A percentile compares a stretch with the other conserved stretches of the same genome.
Evolutionary conservation across 345 rosid genomes (phyloP).

Genomic region (Streptanthus diversifolius): DNA sequence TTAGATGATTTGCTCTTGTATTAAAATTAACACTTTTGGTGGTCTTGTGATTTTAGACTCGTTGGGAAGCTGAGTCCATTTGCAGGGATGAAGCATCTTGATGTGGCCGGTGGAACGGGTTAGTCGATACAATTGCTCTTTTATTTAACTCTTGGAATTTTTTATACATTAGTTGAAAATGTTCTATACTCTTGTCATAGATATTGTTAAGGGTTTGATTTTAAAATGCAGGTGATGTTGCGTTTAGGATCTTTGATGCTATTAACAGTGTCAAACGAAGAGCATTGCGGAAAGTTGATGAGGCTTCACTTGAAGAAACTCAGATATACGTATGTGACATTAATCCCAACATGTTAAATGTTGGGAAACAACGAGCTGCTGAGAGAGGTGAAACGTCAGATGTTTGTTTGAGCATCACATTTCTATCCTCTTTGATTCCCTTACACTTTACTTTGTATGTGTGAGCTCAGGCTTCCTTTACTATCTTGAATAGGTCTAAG

Average conservation of each 20-base stretch:
- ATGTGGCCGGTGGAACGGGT: conserved; percentile 99
- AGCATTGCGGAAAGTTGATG: conserved; percentile 56
- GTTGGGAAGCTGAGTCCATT: conserved; percentile 84
- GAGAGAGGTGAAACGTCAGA: conserved; percentile 57
- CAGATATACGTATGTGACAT: conserved; percentile 83
- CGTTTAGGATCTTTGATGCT: conserved; percentile 74
- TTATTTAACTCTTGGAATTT: neutral
- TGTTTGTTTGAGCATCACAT: conserved; percentile 8
- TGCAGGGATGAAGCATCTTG: conserved; percentile 96
- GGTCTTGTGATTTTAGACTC: conserved; percentile 47
- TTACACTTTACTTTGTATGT: neutral
- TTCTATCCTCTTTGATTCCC: neutral
- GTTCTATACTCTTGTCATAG: neutral
- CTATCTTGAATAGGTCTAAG: conserved; percentile 28
- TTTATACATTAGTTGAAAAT: neutral
- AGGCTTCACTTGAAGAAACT: conserved; percentile 69
- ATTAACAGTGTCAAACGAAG: conserved; percentile 52
- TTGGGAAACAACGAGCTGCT: conserved; percentile 76
- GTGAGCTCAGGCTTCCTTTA: conserved; percentile 8
- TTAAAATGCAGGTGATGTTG: conserved; percentile 79
- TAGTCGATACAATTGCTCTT: neutral
- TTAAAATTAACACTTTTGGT: neutral
- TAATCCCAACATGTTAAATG: conserved; percentile 83
- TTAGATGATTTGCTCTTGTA: neutral
- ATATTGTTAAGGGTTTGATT: neutral